Evolutionary conservation across 352 stramenopile genomes (phyloP).

Genomic region (Globisporangium carolinianum): DNA sequence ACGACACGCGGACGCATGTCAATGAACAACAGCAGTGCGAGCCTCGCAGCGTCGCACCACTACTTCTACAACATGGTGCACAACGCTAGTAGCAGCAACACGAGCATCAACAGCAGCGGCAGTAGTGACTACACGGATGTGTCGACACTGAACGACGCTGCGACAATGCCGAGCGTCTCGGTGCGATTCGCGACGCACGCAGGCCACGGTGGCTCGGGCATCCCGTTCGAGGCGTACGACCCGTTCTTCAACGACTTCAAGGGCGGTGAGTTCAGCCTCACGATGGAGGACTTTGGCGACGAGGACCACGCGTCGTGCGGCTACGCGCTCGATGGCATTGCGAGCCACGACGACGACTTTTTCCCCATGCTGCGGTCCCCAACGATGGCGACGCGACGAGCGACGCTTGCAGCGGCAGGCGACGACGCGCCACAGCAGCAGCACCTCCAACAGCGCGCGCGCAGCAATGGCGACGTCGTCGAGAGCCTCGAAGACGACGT

Average conservation of each 20-base stretch:
- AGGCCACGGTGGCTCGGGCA: neutral
- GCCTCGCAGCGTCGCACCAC: neutral
- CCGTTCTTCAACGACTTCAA: slow-evolving; percentile 40
- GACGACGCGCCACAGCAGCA: slow-evolving; percentile 11
- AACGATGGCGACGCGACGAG: slow-evolving; percentile 32
- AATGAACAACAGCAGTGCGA: neutral
- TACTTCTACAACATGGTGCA: slow-evolving; percentile 13
- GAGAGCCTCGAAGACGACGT: slow-evolving; percentile 61
- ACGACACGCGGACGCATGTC: neutral
- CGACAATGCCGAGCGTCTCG: slow-evolving; percentile 11
- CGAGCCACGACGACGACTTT: slow-evolving; percentile 29
- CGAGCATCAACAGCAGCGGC: neutral
- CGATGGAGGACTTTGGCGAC: slow-evolving; percentile 41
- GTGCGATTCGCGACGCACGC: slow-evolving; percentile 30
- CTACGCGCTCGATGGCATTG: slow-evolving; percentile 41
- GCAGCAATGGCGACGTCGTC: slow-evolving; percentile 6
- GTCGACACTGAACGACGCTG: neutral
- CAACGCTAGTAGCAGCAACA: neutral
- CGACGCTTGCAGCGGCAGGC: neutral
- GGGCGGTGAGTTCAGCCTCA: slow-evolving; percentile 24
- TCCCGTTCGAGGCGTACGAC: slow-evolving; percentile 31
- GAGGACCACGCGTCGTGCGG: slow-evolving; percentile 40
- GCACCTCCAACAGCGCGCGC: neutral
- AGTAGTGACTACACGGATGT: slow-evolving; percentile 1
- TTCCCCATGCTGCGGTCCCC: slow-evolving; percentile 41